A percentile compares a stretch with the other conserved stretches of the same genome.
Evolutionary conservation across 2,329 filamentous ascomycete genomes (phyloP).

Genomic region (Trichoderma gracile): DNA sequence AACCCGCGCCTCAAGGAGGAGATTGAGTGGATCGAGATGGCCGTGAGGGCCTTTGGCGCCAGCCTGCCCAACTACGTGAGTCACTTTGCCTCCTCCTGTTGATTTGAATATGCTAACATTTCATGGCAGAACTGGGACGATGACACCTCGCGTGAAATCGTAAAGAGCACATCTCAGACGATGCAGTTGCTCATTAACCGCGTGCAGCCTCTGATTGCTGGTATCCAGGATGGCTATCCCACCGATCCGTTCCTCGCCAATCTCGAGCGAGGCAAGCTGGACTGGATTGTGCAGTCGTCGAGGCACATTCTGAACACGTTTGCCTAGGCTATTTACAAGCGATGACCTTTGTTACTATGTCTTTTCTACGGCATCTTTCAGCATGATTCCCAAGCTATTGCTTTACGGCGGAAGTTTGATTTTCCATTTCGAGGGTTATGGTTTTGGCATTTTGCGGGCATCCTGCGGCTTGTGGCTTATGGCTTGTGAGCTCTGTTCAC

Average conservation of each 20-base stretch:
- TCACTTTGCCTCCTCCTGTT: slow-evolving; percentile 26
- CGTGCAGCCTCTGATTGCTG: slow-evolving; percentile 39
- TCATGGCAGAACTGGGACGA: slow-evolving; percentile 42
- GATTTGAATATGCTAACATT: slow-evolving; percentile 15
- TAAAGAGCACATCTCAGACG: slow-evolving; percentile 43
- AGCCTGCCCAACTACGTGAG: slow-evolving; percentile 54
- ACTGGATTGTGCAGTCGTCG: slow-evolving; percentile 43
- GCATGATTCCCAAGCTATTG: slow-evolving; percentile 13
- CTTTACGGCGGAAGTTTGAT: slow-evolving; percentile 9
- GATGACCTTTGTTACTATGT: slow-evolving; percentile 29
- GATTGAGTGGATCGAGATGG: slow-evolving; percentile 61
- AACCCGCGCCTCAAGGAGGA: slow-evolving; percentile 56
- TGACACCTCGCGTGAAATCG: slow-evolving; percentile 40
- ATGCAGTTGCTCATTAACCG: slow-evolving; percentile 43
- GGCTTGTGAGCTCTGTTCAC: neutral
- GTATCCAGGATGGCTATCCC: slow-evolving; percentile 41
- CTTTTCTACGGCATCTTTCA: slow-evolving; percentile 6
- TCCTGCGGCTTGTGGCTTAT: neutral
- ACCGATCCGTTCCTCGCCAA: slow-evolving; percentile 44
- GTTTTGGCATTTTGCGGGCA: slow-evolving; percentile 2
- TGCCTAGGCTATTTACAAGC: slow-evolving; percentile 32
- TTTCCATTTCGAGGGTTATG: neutral
- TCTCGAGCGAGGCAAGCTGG: slow-evolving; percentile 42
- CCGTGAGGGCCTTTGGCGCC: slow-evolving; percentile 55
- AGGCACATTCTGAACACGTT: slow-evolving; percentile 40